Percentiles rank a stretch among this genome's conserved stretches.
Conservation (phyloP, 169 alveolate genomes). For the Plasmodium yoelii region DNA sequence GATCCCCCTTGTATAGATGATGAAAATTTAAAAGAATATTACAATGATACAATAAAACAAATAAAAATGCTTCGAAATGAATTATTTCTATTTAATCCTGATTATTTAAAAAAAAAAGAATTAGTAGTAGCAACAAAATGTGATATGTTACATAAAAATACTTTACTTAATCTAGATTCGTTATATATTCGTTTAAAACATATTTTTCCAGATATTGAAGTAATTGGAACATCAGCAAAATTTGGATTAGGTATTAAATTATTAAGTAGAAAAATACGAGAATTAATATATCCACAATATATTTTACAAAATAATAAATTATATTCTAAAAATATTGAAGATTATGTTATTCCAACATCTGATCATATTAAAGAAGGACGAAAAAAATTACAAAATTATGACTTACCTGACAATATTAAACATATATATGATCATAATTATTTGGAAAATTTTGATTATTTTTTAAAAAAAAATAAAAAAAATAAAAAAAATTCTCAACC, state of each 20-base stretch:
- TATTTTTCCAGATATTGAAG: conserved; percentile 80
- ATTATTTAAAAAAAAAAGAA: conserved; percentile 68
- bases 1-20: not conserved
- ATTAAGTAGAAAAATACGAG: conserved; percentile 62
- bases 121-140: conserved; percentile 86
- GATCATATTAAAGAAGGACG: conserved; percentile 36
- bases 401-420: conserved; percentile 52
- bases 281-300: conserved; percentile 60
- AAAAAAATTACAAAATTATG: conserved; percentile 53
- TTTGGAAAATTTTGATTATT: conserved; percentile 63
- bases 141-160: conserved; percentile 85
- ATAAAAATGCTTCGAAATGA: conserved; percentile 72
- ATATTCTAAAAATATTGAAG: conserved; percentile 61
- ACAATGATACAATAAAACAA: conserved; percentile 70
- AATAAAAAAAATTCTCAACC: not conserved
- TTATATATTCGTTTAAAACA: conserved; percentile 80
- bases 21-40: conserved; percentile 35
- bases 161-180: conserved; percentile 84
- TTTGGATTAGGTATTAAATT: conserved; percentile 85
- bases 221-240: conserved; percentile 87
- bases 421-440: conserved; percentile 72
- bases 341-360: conserved; percentile 65
- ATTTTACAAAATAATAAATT: conserved; percentile 48
- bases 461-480: conserved; percentile 44
- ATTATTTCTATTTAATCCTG: conserved; percentile 66